phyloP scores from a whole-genome alignment of 345 rosid species.

The Carallia brachiata region DNA sequence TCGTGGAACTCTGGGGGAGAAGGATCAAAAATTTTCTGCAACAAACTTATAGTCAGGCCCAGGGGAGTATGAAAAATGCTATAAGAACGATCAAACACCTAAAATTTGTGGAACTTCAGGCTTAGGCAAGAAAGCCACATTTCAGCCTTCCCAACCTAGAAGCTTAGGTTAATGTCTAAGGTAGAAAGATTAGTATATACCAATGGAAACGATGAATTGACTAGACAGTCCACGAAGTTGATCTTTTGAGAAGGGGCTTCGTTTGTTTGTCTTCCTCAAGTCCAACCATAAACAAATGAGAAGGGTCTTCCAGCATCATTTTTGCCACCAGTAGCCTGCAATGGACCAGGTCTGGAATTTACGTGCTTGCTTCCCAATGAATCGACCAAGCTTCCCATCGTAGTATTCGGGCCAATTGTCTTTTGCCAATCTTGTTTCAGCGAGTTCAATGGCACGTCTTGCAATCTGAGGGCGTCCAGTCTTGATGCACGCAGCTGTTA shows the following conservation, averaged over 20 bases:
- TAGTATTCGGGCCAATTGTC: conserved; percentile 76
- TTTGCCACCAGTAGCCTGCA: conserved; percentile 67
- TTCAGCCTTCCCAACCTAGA: too few species aligned
- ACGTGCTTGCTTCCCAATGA: conserved; percentile 58
- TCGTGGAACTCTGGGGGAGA: too few species aligned
- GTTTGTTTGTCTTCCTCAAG: conserved; percentile 62
- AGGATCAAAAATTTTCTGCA: too few species aligned
- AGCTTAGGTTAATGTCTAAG: too few species aligned
- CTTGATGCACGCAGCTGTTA: conserved; percentile 66
- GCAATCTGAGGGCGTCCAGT: conserved; percentile 70
- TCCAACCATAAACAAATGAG: conserved; percentile 64
- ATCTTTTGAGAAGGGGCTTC: conserved; percentile 58
- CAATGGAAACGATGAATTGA: neutral
- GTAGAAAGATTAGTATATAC: too few species aligned
- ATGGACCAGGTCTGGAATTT: conserved; percentile 73
- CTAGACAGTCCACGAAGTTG: conserved; percentile 54
- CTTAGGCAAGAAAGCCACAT: too few species aligned
- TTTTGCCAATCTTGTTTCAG: conserved; percentile 47
- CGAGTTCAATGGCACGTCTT: conserved; percentile 52
- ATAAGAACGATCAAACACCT: too few species aligned
- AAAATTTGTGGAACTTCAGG: too few species aligned
- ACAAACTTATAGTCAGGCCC: too few species aligned
- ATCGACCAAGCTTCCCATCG: conserved; percentile 57
- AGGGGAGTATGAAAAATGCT: too few species aligned
- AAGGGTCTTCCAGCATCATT: conserved; percentile 67